Percentiles rank a stretch among this genome's conserved stretches.
phyloP scores from a whole-genome alignment of 106 monocot species.

The Phalaenopsis aphrodite region DNA sequence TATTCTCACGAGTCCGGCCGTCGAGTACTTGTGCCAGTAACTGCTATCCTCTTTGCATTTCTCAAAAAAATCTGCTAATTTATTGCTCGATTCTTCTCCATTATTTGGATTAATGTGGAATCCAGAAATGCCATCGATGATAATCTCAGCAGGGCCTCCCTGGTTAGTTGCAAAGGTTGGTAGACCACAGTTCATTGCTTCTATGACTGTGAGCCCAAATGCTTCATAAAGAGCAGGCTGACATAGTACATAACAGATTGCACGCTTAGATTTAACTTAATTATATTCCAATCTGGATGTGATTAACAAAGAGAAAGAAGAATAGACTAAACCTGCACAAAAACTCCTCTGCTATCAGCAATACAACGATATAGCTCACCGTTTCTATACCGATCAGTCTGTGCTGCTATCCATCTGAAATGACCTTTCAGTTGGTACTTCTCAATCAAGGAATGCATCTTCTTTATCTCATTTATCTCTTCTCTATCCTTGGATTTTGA shows the following conservation, averaged over 20 bases:
- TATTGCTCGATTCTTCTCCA: slow-evolving; percentile 74
- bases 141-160: slow-evolving; percentile 94
- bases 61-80: slow-evolving; percentile 87
- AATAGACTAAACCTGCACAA: slow-evolving; percentile 48
- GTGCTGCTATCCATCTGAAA: slow-evolving; percentile 86
- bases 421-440: slow-evolving; percentile 86
- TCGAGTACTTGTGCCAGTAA: slow-evolving; percentile 84
- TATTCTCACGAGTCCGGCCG: slow-evolving; percentile 75
- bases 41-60: slow-evolving; percentile 58
- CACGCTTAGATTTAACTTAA: neutral
- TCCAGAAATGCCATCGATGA: slow-evolving; percentile 82
- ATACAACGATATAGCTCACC: slow-evolving; percentile 93
- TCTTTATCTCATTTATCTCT: slow-evolving; percentile 87
- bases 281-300: neutral
- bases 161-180: slow-evolving; percentile 93
- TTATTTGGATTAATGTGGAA: slow-evolving; percentile 76
- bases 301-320: neutral
- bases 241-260: neutral
- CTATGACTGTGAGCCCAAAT: slow-evolving; percentile 94
- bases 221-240: slow-evolving; percentile 97
- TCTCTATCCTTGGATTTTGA: slow-evolving; percentile 88
- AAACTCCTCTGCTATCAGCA: slow-evolving; percentile 85
- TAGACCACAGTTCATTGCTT: slow-evolving; percentile 96
- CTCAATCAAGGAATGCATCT: slow-evolving; percentile 75
- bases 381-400: slow-evolving; percentile 71